Evolutionary conservation across 106 monocot genomes (phyloP).

Genomic region (Xerophyta viscosa): DNA sequence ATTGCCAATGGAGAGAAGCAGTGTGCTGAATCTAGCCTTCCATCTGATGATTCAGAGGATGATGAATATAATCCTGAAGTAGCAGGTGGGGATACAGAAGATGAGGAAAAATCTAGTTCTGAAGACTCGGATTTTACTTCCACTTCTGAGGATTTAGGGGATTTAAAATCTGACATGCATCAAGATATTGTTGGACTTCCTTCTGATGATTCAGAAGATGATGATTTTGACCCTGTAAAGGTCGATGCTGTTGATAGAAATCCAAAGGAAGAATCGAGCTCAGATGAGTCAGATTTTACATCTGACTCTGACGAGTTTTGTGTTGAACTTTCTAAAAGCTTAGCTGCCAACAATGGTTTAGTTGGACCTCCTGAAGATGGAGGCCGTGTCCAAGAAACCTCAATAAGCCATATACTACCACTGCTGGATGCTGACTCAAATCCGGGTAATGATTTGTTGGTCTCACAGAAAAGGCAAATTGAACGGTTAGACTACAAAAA

Average conservation of each 20-base stretch:
- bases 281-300: constrained; percentile 81
- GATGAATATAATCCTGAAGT: constrained; percentile 59
- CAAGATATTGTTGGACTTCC: constrained; percentile 33
- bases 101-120: constrained; percentile 27
- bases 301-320: constrained; percentile 82
- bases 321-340: constrained; percentile 29
- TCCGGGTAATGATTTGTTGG: constrained; percentile 13
- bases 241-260: constrained; percentile 25
- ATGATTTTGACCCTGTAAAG: constrained; percentile 75
- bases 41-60: constrained; percentile 88
- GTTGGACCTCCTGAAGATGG: constrained; percentile 5
- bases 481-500: constrained; percentile 71
- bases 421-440: constrained; percentile 8
- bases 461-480: constrained; percentile 32
- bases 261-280: constrained; percentile 30
- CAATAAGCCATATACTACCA: constrained; percentile 9
- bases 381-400: constrained; percentile 13
- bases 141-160: constrained; percentile 38
- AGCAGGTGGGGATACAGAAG: constrained; percentile 17
- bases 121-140: constrained; percentile 47
- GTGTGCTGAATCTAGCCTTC: constrained; percentile 46
- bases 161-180: constrained; percentile 11
- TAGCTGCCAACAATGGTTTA: constrained; percentile 20
- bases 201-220: constrained; percentile 94
- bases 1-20: constrained; percentile 29